Percentiles rank a stretch among this genome's conserved stretches.
phyloP scores from a whole-genome alignment of 768 basidiomycete species.

The Hypholoma sublateritium region DNA sequence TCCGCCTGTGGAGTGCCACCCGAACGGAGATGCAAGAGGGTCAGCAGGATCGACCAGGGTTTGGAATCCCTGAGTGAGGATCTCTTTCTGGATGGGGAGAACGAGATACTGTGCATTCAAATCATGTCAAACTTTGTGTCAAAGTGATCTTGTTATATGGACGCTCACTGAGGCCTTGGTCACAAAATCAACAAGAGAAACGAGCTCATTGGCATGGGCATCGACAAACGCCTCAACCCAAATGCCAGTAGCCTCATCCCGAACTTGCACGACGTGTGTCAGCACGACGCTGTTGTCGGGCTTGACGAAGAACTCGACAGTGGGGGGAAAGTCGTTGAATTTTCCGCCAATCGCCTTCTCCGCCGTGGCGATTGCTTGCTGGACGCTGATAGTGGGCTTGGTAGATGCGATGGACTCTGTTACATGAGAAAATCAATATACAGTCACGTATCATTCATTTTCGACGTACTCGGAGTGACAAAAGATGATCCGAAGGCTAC shows the following conservation, averaged over 20 bases:
- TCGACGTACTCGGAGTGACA: conserved; percentile 8
- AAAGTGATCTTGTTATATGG: conserved; percentile 7
- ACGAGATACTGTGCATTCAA: conserved; percentile 33
- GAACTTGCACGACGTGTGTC: conserved; percentile 40
- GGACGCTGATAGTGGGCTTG: conserved; percentile 34
- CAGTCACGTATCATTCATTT: conserved; percentile 1
- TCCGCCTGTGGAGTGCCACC: conserved; percentile 9
- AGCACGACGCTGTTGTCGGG: conserved; percentile 39
- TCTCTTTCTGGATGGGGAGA: conserved; percentile 48
- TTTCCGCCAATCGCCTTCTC: conserved; percentile 41
- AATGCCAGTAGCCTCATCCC: conserved; percentile 34
- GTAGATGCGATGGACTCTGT: conserved; percentile 34
- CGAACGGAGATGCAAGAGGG: conserved; percentile 33
- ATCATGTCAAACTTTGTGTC: not conserved
- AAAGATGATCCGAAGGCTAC: conserved; percentile 33
- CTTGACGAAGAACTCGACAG: conserved; percentile 43
- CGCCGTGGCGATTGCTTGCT: conserved; percentile 32
- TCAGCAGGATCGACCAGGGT: conserved; percentile 50
- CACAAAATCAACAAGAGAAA: conserved; percentile 56
- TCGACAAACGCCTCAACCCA: conserved; percentile 67
- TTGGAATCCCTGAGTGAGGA: conserved; percentile 44
- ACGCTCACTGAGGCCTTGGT: conserved; percentile 39
- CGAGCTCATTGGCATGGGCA: conserved; percentile 53
- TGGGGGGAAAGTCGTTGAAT: conserved; percentile 40
- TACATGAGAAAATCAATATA: conserved; percentile 7